Evolutionary conservation across 306 rosid genomes (phyloP).

Genomic region (Astragalus glycyphyllos): DNA sequence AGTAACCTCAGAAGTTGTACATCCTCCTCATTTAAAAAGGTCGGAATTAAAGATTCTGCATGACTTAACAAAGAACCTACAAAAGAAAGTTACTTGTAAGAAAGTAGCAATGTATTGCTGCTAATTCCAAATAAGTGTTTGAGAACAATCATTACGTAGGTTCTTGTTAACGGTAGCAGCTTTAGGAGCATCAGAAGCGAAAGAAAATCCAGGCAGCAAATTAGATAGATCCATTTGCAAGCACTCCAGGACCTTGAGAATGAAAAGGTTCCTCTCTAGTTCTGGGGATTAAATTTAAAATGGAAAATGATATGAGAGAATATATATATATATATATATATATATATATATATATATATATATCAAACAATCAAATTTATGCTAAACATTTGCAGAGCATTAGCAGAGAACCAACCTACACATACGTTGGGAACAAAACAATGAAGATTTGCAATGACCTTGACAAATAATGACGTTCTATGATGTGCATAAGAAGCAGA

Average conservation of each 20-base stretch:
- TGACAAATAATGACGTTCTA: slow-evolving; percentile 90
- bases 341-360: slow-evolving; percentile 40
- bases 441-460: slow-evolving; percentile 96
- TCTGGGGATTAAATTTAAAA: slow-evolving; percentile 64
- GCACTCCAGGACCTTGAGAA: slow-evolving; percentile 83
- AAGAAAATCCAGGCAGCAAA: slow-evolving; percentile 71
- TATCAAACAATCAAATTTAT: slow-evolving; percentile 33
- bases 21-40: slow-evolving; percentile 79
- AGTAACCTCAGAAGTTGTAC: slow-evolving; percentile 83
- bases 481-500: slow-evolving; percentile 83
- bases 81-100: slow-evolving; percentile 48
- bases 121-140: slow-evolving; percentile 20
- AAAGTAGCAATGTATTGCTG: slow-evolving; percentile 36
- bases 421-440: slow-evolving; percentile 89
- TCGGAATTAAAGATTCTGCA: slow-evolving; percentile 94
- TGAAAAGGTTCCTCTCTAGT: slow-evolving; percentile 87
- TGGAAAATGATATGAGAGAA: slow-evolving; percentile 40
- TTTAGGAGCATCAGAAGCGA: slow-evolving; percentile 65
- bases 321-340: slow-evolving; percentile 39
- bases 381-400: slow-evolving; percentile 33
- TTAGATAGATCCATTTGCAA: slow-evolving; percentile 71
- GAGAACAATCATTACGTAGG: slow-evolving; percentile 65
- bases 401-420: slow-evolving; percentile 72
- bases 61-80: slow-evolving; percentile 93
- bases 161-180: slow-evolving; percentile 74